phyloP scores from a whole-genome alignment of 2,329 filamentous ascomycete genomes.

The Parastagonospora nodorum region DNA sequence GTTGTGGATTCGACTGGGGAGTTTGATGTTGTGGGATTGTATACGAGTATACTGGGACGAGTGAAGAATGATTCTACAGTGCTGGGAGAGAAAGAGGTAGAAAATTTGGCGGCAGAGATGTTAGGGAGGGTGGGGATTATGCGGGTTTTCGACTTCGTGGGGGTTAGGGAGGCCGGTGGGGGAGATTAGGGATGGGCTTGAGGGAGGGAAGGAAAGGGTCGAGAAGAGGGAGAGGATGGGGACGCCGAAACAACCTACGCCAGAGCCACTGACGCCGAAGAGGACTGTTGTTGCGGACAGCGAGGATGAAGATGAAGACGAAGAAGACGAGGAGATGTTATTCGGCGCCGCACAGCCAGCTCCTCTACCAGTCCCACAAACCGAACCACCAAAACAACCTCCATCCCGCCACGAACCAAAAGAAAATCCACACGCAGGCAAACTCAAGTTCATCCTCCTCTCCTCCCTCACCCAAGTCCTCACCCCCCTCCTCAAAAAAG shows the following conservation, averaged over 20 bases:
- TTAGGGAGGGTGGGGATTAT: slow-evolving; percentile 55
- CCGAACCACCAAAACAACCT: background rate
- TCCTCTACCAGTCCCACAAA: background rate
- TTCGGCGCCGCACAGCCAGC: slow-evolving; percentile 33
- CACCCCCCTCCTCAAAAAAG: slow-evolving; percentile 44
- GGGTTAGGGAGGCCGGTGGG: slow-evolving; percentile 53
- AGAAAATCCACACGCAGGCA: background rate
- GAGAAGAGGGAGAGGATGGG: slow-evolving; percentile 20
- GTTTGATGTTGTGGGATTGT: slow-evolving; percentile 51
- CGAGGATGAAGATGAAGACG: slow-evolving; percentile 47
- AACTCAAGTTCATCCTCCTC: slow-evolving; percentile 43
- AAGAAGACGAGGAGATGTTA: slow-evolving; percentile 50
- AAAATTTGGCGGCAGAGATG: slow-evolving; percentile 40
- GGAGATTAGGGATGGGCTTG: slow-evolving; percentile 50
- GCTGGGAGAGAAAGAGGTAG: slow-evolving; percentile 1
- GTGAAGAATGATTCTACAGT: slow-evolving; percentile 13
- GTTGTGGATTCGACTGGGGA: slow-evolving; percentile 54
- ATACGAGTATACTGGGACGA: slow-evolving; percentile 33
- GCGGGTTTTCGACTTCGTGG: slow-evolving; percentile 57
- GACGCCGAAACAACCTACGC: slow-evolving; percentile 13
- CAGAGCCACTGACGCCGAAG: slow-evolving; percentile 2
- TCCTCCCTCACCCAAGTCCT: slow-evolving; percentile 48
- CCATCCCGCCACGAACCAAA: background rate
- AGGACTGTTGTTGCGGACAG: slow-evolving; percentile 40
- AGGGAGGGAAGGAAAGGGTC: slow-evolving; percentile 5